Evolutionary conservation across 2,329 filamentous ascomycete genomes (phyloP), one percentile per base, ranked within the genome.

Genomic region (Colletotrichum godetiae): DNA sequence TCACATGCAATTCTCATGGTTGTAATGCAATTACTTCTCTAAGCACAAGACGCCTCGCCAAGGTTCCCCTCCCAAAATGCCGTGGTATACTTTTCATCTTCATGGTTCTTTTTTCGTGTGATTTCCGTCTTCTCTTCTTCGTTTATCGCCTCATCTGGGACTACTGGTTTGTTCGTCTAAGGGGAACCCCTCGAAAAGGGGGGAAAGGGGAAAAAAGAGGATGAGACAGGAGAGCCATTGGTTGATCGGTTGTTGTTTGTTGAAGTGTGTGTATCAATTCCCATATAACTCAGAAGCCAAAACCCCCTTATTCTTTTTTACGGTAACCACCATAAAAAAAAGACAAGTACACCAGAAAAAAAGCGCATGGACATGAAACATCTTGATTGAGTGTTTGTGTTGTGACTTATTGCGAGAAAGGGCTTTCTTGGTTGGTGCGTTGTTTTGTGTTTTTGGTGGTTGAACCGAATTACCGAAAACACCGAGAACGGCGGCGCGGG

Each of bases 321-420:
- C 52, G 33, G 52, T 53, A 49, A 66, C 60, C 60, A 60, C 67
- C 60, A 31, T 53, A 60, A 60, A 57, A 37, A 42, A 42, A 15
- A 42, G 24, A 67, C 57, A 27, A 55, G 22, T 27, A 49, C 42
- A 49, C 42, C 42, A 11, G 13, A 3, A 42, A 42, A 42, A 42
- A 72, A 61, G 59, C 68, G 57, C 60, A 22, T 69, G 61, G 68
- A 67, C 72, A 74, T 67, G 68, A 74, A 72, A 72, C 67, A 74
- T 74, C 67, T 67, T 63, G 72, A 74, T 71, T 74, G 72, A 63
- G 55, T 74, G 65, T 62, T 72, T 58, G 67, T 70, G 70, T 57
- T 67, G 63, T 57, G 67, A 73, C 70, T 73, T 73, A 70, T 65
- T 73, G 70, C 67, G 60, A 73, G 60, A 57, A 55, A 56, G 67